Base-by-base conservation (phyloP, 2,329 filamentous ascomycete species). In the Scolecobasidium constrictum region DNA sequence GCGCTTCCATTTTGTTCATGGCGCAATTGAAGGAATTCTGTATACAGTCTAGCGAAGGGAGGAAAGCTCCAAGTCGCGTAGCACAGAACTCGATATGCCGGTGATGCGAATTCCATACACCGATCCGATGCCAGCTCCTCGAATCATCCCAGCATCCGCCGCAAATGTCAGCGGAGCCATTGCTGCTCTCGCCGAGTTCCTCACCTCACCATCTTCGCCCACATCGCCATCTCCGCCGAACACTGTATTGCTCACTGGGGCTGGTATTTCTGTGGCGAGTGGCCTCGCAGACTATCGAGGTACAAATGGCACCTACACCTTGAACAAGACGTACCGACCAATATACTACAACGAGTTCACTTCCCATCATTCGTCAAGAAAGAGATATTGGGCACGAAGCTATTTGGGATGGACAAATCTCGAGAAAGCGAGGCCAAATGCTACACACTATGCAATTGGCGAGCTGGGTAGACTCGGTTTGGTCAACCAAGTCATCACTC, bases 271-370 rank as follows among this genome's bases (percentile, higher is more conserved):
- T 2, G 90, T 96, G 6, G 85, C 88, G 3, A 94, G 86, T 9
- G 92, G 92, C 0, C 72, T 98, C 22, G 83, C 90, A 21, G 92
- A 98, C 63, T 98, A 98, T 61, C 73, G 92, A 43, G 92, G 92
- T 16, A 72, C 76, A 40, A 84, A 88, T 50, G 92, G 92, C 47
- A 96, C 90, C 6, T 98, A 98, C 59, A 81, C 86, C 35, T 73
- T 92, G 55, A 96, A 96, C 66, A 86, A 84, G 65, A 78, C 77
- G 12, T 95, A 94, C 57, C 78, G 84, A 2, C 92, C 90, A 22
- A 93, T 94, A 50, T 98, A 94, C 66, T 88, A 84, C 61, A 79
- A 86, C 60, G 92, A 98, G 59, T 98, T 96, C 56, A 63, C 86
- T 35, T 67, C 72, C 37, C 83, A 69, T 49, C 90, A 96, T 62